Conservation (phyloP, 192 early-diverging fungal species). For the Linnemannia zychae region DNA sequence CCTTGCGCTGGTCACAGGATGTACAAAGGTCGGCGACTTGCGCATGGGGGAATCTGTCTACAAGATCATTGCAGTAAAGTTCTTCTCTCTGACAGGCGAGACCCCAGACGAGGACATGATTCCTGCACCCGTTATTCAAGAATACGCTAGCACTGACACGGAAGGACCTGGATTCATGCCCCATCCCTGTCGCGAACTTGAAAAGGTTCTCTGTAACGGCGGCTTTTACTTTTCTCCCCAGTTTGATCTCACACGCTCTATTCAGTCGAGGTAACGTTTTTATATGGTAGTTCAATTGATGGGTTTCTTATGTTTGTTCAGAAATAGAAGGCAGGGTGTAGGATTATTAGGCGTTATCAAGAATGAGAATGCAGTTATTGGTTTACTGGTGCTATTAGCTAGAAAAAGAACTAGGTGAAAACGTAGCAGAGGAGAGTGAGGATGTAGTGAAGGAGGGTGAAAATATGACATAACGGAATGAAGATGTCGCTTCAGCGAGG, state of each 20-base stretch:
- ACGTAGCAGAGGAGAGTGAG: neutral
- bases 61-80: constrained; percentile 78
- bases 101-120: constrained; percentile 77
- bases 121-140: constrained; percentile 48
- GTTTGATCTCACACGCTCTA: constrained; percentile 88
- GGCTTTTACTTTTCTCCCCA: constrained; percentile 94
- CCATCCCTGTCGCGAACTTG: constrained; percentile 85
- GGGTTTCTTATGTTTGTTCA: neutral
- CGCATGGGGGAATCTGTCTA: constrained; percentile 73
- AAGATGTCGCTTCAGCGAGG: too few species aligned
- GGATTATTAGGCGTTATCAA: neutral
- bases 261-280: constrained; percentile 75
- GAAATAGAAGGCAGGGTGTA: neutral
- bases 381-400: too few species aligned
- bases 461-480: neutral
- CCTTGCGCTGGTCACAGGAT: constrained; percentile 76
- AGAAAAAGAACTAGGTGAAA: too few species aligned
- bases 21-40: constrained; percentile 71
- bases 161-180: constrained; percentile 63
- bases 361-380: too few species aligned
- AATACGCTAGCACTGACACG: constrained; percentile 47
- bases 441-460: neutral
- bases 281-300: constrained; percentile 36
- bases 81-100: constrained; percentile 82
- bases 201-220: constrained; percentile 85